A percentile compares a stretch with the other conserved stretches of the same genome.
phyloP scores from a whole-genome alignment of 768 basidiomycete genomes.

The Rhodosporidiobolus odoratus region DNA sequence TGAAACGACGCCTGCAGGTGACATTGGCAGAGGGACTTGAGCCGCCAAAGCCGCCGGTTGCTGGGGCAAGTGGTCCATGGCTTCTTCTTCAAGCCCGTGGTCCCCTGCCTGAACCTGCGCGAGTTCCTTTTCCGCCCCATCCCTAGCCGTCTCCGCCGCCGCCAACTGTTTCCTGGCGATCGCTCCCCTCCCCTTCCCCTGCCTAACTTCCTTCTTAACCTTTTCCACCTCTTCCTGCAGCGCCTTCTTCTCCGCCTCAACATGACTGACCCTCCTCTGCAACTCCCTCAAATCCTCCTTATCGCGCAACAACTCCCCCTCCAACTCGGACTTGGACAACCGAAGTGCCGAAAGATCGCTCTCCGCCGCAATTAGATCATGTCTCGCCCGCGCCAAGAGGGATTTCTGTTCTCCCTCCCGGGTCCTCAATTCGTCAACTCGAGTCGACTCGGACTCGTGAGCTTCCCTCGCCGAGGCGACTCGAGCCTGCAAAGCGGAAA shows the following conservation, averaged over 20 bases:
- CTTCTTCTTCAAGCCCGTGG: neutral
- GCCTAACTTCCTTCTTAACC: conserved; percentile 84
- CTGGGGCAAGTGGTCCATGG: neutral
- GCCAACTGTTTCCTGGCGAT: conserved; percentile 90
- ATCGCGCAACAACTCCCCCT: conserved; percentile 76
- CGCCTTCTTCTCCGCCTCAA: conserved; percentile 63
- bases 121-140: conserved; percentile 62
- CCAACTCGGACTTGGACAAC: conserved; percentile 86
- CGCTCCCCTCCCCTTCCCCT: conserved; percentile 89
- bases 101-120: conserved; percentile 51
- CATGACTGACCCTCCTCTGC: conserved; percentile 76
- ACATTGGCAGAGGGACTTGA: conserved; percentile 13
- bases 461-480: conserved; percentile 74
- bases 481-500: conserved; percentile 75
- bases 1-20: conserved; percentile 5
- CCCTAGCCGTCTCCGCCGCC: conserved; percentile 71
- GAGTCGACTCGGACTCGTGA: conserved; percentile 74
- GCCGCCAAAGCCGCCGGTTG: neutral
- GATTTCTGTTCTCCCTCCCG: conserved; percentile 62
- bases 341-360: conserved; percentile 82
- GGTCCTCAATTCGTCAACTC: conserved; percentile 50
- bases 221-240: conserved; percentile 76
- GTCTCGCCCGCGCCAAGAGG: conserved; percentile 58
- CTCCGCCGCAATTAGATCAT: conserved; percentile 81
- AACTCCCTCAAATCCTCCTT: conserved; percentile 89